Evolutionary conservation across 1,284 basidiomycete genomes (phyloP).

Genomic region (Papiliotrema nemorosa): DNA sequence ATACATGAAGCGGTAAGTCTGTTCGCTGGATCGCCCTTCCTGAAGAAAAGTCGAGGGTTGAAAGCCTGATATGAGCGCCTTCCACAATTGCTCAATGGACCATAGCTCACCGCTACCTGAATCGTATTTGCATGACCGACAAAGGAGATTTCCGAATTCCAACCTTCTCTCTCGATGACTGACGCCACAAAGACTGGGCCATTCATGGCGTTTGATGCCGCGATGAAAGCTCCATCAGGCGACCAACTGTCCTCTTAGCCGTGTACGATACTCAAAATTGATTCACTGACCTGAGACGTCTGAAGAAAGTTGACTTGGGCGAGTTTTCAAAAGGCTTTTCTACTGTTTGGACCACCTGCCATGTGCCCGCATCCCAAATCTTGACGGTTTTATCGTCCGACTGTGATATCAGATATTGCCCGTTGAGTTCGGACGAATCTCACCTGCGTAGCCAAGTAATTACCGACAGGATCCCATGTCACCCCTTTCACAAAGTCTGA

Average conservation of each 20-base stretch:
- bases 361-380: slow-evolving; percentile 92
- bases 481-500: slow-evolving; percentile 98
- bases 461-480: slow-evolving; percentile 95
- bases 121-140: slow-evolving; percentile 98
- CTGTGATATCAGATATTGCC: slow-evolving; percentile 50
- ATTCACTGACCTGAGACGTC: slow-evolving; percentile 69
- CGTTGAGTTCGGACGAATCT: slow-evolving; percentile 9
- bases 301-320: slow-evolving; percentile 92
- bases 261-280: not conserved
- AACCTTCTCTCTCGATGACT: slow-evolving; percentile 80
- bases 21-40: slow-evolving; percentile 52
- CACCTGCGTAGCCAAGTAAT: slow-evolving; percentile 82
- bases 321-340: slow-evolving; percentile 88
- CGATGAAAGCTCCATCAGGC: slow-evolving; percentile 95
- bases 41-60: slow-evolving; percentile 86
- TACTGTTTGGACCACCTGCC: slow-evolving; percentile 79
- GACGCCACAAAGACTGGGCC: slow-evolving; percentile 97
- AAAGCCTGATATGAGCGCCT: slow-evolving; percentile 59
- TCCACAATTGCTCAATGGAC: not conserved
- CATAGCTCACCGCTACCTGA: slow-evolving; percentile 75
- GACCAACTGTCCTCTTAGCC: slow-evolving; percentile 78
- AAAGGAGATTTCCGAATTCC: slow-evolving; percentile 85
- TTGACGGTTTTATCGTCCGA: slow-evolving; percentile 95
- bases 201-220: slow-evolving; percentile 95
- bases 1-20: slow-evolving; percentile 51